Base-by-base conservation (phyloP, 306 rosid species). In the Fragaria nilgerrensis region DNA sequence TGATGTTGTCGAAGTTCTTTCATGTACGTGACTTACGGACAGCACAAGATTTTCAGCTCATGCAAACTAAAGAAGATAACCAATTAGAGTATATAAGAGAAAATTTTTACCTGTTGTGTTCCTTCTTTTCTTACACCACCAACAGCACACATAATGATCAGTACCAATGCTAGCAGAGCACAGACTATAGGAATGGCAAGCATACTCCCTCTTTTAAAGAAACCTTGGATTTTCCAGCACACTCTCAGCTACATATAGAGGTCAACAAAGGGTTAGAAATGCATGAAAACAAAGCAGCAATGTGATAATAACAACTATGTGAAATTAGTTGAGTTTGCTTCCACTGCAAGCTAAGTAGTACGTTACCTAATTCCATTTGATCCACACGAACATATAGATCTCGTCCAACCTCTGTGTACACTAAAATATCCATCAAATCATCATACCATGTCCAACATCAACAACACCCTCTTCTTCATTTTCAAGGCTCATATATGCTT, bases 371-470 rank as follows among this genome's bases (percentile, higher is more conserved):
- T 23, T 50, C 73, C 15, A 23, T 14, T 4, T 71, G 43, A 70
- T 80, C 87, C 45, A 87, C 93, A 12, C 90, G 90, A 3, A 90
- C n/a, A 29, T 29, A 29, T 29, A 29, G 32, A 29, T 29, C 32
- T 29, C 74, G 79, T 14, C 90, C 92, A 14, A 43, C 43, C 47
- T 78, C 50, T 1, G 77, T 50, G 43, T 43, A 85, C 1, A 68
- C 73, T 39, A 90, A 75, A 9, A 79, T 81, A 34, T 91, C 92
- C 4, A 79, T 50, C 87, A 89, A 76, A 0, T 83, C 75, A 0
- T 82, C 95, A 50, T 77, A 32, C 90, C 90, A 90, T 5, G 80
- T 73, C 52, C 85, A n/a, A 61, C 92, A 29, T 91, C 85, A 49
- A 69, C 80, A 5, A 39, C 23, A 50, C 59, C 75, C 7, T n/a